A percentile compares a stretch with the other conserved stretches of the same genome.
phyloP scores from a whole-genome alignment of 805 yeast species.

The Candida boidinii region DNA sequence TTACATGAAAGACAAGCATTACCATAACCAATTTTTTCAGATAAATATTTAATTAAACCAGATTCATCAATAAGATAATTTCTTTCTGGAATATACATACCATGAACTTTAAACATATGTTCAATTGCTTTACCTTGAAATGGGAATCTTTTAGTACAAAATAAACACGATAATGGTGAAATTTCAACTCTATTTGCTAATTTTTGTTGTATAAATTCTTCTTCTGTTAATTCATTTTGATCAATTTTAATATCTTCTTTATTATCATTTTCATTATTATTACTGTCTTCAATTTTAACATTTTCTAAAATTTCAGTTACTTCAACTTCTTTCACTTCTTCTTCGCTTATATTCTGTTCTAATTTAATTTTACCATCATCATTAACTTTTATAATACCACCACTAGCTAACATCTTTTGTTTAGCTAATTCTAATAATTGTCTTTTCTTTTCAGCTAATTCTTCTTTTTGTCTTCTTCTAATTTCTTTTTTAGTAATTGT shows the following conservation, averaged over 20 bases:
- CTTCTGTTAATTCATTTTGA: slow-evolving; percentile 26
- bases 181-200: slow-evolving; percentile 37
- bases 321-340: slow-evolving; percentile 3
- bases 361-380: slow-evolving; percentile 18
- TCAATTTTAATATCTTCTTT: slow-evolving; percentile 2
- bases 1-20: slow-evolving; percentile 75
- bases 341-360: slow-evolving; percentile 6
- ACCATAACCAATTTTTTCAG: slow-evolving; percentile 76
- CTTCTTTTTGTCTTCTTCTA: slow-evolving; percentile 42
- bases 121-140: slow-evolving; percentile 37
- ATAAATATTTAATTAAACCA: slow-evolving; percentile 70
- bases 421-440: slow-evolving; percentile 39
- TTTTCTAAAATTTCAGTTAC: slow-evolving; percentile 13
- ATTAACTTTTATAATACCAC: slow-evolving; percentile 14
- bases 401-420: slow-evolving; percentile 28
- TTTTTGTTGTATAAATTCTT: slow-evolving; percentile 35
- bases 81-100: slow-evolving; percentile 81
- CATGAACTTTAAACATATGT: slow-evolving; percentile 77
- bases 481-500: slow-evolving; percentile 40
- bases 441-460: slow-evolving; percentile 37
- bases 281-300: slow-evolving; percentile 9
- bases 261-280: slow-evolving; percentile 5
- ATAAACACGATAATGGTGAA: slow-evolving; percentile 40
- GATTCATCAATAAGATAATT: slow-evolving; percentile 55
- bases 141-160: slow-evolving; percentile 31